Conservation (phyloP, 2,329 filamentous ascomycete species). For the Clarireedia monteithiana region DNA sequence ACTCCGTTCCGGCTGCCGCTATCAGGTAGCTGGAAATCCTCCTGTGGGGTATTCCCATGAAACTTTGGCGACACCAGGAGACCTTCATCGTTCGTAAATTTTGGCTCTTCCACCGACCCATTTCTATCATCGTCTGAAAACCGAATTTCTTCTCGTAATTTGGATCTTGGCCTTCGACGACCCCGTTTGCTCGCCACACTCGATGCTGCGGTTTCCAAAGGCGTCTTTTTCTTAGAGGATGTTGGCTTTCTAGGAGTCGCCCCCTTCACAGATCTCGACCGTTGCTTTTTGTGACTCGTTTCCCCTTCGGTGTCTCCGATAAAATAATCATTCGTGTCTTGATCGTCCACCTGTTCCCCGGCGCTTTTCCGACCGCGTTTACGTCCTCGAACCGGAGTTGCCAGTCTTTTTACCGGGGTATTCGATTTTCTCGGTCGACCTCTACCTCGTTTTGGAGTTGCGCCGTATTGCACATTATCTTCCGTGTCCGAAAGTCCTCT, state of each 20-base stretch:
- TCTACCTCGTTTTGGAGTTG: slow-evolving; percentile 34
- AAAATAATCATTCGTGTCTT: slow-evolving; percentile 17
- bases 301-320: slow-evolving; percentile 17
- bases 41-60: not conserved
- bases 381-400: slow-evolving; percentile 19
- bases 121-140: slow-evolving; percentile 17
- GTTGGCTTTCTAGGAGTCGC: slow-evolving; percentile 14
- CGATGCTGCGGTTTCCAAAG: not conserved
- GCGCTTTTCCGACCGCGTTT: slow-evolving; percentile 22
- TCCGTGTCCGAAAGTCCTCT: slow-evolving; percentile 29
- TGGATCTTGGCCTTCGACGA: slow-evolving; percentile 9
- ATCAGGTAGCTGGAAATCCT: not conserved
- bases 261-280: slow-evolving; percentile 22
- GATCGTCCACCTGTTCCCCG: slow-evolving; percentile 22
- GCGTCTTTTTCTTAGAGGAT: slow-evolving; percentile 8
- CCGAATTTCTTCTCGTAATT: slow-evolving; percentile 5
- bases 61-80: slow-evolving; percentile 11
- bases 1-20: not conserved
- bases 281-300: slow-evolving; percentile 19
- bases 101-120: slow-evolving; percentile 17
- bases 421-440: slow-evolving; percentile 36
- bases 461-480: slow-evolving; percentile 18
- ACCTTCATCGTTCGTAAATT: slow-evolving; percentile 12
- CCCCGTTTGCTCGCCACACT: slow-evolving; percentile 3
- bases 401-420: slow-evolving; percentile 27